Percentiles rank a stretch among this genome's conserved stretches.
phyloP scores from a whole-genome alignment of 805 yeast genomes.

The Nakazawaea ambrosiae region DNA sequence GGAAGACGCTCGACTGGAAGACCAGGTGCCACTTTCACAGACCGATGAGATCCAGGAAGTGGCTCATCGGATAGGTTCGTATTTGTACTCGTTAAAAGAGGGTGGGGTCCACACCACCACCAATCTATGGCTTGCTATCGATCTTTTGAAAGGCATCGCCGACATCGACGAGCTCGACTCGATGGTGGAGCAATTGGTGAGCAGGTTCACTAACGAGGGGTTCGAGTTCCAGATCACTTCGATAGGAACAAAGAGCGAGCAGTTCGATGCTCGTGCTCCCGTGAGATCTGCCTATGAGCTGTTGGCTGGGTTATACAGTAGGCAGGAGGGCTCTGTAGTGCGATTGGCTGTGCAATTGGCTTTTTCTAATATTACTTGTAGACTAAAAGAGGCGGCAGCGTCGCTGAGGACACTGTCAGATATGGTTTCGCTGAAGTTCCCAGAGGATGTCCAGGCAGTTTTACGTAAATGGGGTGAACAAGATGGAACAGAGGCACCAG shows the following conservation, averaged over 20 bases:
- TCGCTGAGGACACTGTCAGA: too few relatives aligned
- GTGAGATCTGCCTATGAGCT: background rate
- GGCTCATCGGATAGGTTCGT: background rate
- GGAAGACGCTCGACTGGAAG: background rate
- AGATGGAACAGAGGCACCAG: too few relatives aligned
- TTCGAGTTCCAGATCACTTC: background rate
- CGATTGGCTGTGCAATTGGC: background rate
- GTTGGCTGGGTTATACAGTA: too few relatives aligned
- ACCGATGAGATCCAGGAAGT: background rate
- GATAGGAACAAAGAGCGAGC: background rate
- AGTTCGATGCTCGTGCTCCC: background rate
- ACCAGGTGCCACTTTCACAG: background rate
- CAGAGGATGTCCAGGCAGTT: constrained; percentile 1
- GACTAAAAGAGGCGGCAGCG: too few relatives aligned
- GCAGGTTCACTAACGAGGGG: constrained; percentile 17
- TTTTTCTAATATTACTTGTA: constrained; percentile 1
- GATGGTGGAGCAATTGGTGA: constrained; percentile 26
- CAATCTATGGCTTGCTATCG: constrained; percentile 11
- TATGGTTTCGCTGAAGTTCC: background rate
- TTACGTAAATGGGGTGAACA: constrained; percentile 11
- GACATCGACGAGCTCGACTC: constrained; percentile 25
- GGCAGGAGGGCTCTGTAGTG: background rate
- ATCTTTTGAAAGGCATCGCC: constrained; percentile 6
- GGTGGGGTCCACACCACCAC: constrained; percentile 3
- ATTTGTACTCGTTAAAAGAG: background rate